Base-by-base conservation (phyloP, 2,329 filamentous ascomycete genomes). In the Penicillium crustosum region DNA sequence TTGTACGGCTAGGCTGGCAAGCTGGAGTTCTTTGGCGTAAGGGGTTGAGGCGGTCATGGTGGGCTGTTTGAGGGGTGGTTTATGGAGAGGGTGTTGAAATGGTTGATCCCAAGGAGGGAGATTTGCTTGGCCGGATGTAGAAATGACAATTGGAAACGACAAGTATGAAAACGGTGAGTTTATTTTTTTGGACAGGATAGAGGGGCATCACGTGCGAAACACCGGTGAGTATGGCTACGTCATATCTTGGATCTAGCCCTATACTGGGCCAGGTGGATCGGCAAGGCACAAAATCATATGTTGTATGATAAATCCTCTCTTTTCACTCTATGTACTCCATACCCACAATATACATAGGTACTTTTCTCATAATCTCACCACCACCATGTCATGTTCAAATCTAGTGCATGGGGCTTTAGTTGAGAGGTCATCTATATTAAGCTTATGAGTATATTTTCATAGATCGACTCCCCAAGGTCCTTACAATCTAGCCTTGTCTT, bases 1-100 rank as follows among this genome's bases (percentile, higher is more conserved):
- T 63, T 84, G 81, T 19, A 86, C 82, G 21, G 82, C 79, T 2
- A 79, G 70, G 41, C 70, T 70, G 12, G 73, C 75, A 21, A 77
- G 61, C 31, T 70, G 61, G 19, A 76, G 68, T 58, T 77, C 75
- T 60, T 71, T 71, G 50, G 62, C 52, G 64, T 76, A 77, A 27
- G 66, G 61, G 35, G 59, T 38, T 13, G 53, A 54, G 13, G 63
- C 50, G 35, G 60, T 64, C 70, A 73, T 74, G 36, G 47, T 64
- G 50, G 42, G 15, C 29, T n/a, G 13, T 9, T 21, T 23, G 21
- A 21, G 27, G 19, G 31, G 25, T 48, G 33, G 35, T 52, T 27
- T 48, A 19, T 13, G 38, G n/a, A 29, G 36, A 49, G 39, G 25
- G 43, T 17, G n/a, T 36, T 41, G 31, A 8, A 12, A 36, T 19